Evolutionary conservation across 495 filamentous ascomycete genomes (phyloP).

Genomic region (Aspergillus affinis): DNA sequence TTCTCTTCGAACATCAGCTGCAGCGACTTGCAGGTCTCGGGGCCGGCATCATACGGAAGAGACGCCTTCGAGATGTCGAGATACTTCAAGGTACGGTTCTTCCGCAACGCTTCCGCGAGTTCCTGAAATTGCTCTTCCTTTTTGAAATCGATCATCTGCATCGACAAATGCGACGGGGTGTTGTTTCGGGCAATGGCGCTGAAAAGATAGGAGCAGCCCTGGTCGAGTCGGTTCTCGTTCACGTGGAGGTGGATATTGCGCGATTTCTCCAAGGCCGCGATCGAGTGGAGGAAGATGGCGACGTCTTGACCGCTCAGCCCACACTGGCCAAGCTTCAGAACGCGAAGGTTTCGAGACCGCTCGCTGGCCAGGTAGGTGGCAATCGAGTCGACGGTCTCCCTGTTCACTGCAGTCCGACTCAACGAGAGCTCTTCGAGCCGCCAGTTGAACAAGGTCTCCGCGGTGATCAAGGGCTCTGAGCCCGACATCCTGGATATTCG

Average conservation of each 20-base stretch:
- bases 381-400: constrained; percentile 56
- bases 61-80: constrained; percentile 90
- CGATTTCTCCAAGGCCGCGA: constrained; percentile 53
- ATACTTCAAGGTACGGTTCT: constrained; percentile 70
- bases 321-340: constrained; percentile 75
- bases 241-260: constrained; percentile 75
- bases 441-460: constrained; percentile 70
- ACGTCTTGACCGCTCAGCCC: constrained; percentile 75
- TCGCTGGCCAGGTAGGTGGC: constrained; percentile 61
- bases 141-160: constrained; percentile 85
- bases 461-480: constrained; percentile 61
- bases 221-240: constrained; percentile 78
- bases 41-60: constrained; percentile 73
- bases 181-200: constrained; percentile 62
- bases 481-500: constrained; percentile 63
- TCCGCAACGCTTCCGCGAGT: constrained; percentile 67
- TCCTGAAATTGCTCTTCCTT: constrained; percentile 73
- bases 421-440: constrained; percentile 71
- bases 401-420: constrained; percentile 62
- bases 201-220: constrained; percentile 66
- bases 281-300: constrained; percentile 74
- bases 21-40: constrained; percentile 71
- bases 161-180: constrained; percentile 70
- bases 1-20: constrained; percentile 78
- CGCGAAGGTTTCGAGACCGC: constrained; percentile 63